Evolutionary conservation across 2,329 filamentous ascomycete species (phyloP).

Genomic region (Cryphonectria radicalis): DNA sequence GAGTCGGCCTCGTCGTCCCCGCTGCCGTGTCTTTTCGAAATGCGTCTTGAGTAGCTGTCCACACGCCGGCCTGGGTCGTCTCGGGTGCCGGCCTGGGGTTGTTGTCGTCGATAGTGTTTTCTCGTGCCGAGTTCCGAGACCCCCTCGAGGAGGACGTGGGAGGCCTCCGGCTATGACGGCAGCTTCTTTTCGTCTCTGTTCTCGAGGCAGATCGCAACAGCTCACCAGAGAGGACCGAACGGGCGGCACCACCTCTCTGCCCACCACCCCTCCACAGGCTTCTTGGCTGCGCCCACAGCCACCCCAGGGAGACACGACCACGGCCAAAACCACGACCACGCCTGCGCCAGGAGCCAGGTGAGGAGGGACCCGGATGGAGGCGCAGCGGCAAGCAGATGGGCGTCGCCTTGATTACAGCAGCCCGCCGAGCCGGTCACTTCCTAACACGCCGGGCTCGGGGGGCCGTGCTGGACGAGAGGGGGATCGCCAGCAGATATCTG

Average conservation of each 20-base stretch:
- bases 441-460: conserved; percentile 1
- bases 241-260: background rate
- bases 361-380: conserved; percentile 17
- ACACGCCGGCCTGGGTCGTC: conserved; percentile 10
- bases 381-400: background rate
- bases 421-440: background rate
- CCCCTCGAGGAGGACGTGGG: background rate
- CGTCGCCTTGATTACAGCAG: background rate
- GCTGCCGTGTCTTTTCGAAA: conserved; percentile 18
- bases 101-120: background rate
- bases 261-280: background rate
- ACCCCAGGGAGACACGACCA: conserved; percentile 11
- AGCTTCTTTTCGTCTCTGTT: background rate
- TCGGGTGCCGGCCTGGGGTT: conserved; percentile 9
- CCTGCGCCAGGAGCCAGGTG: background rate
- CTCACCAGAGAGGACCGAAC: background rate
- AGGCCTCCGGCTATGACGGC: background rate
- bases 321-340: too few species aligned
- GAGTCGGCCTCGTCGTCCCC: conserved; percentile 24
- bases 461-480: background rate
- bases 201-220: background rate
- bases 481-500: conserved; percentile 7
- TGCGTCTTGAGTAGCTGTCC: conserved; percentile 10
- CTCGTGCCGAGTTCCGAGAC: conserved; percentile 23
- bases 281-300: conserved; percentile 23